Evolutionary conservation across 129 eudicot species (phyloP), one percentile per base, ranked within the genome.

Genomic region (Ambrosia artemisiifolia): DNA sequence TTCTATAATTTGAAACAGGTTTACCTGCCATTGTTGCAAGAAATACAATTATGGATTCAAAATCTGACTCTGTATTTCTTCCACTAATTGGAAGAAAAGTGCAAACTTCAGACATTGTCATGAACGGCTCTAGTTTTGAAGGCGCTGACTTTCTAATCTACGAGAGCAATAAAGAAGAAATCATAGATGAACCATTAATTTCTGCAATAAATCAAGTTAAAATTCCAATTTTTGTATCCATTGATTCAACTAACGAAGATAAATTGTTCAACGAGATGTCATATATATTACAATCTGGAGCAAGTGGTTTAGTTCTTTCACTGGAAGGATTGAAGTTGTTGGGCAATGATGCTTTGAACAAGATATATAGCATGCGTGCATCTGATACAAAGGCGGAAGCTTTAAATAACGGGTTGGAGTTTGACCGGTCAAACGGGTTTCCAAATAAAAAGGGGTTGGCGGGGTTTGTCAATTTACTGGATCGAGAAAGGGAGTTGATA

Each of bases 11-110:
- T 34, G 56, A 16, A 53, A 76, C 79, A 94, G 98, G 98, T 72
- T 86, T 94, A 79, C 98, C 98, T 59, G 84, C 97, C 49, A 90
- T 94, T 65, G 97, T 94, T 66, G 98, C 98, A 30, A 90, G 98
- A 73, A 94, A 84, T 69, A 90, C 87, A 28, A 85, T 94, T 78
- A 84, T 78, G 80, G 95, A 82, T 81, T 75, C 96, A 43, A 94
- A 67, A 75, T 82, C 88, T 57, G 91, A 87, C 63, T 85, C 97
- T 1, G 86, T 88, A 18, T 73, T 88, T 73, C 98, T 94, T 73
- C 98, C 98, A 49, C 56, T 94, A 78, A 85, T 94, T 2, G 98
- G 87, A 71, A 94, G 96, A 80, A 80, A 63, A 61, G 96, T 94
- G 76, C 93, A 88, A 79, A 80, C 79, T 47, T 63, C 76, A 24